Evolutionary conservation across 768 basidiomycete species (phyloP).

Genomic region (Lentinula raphanica): DNA sequence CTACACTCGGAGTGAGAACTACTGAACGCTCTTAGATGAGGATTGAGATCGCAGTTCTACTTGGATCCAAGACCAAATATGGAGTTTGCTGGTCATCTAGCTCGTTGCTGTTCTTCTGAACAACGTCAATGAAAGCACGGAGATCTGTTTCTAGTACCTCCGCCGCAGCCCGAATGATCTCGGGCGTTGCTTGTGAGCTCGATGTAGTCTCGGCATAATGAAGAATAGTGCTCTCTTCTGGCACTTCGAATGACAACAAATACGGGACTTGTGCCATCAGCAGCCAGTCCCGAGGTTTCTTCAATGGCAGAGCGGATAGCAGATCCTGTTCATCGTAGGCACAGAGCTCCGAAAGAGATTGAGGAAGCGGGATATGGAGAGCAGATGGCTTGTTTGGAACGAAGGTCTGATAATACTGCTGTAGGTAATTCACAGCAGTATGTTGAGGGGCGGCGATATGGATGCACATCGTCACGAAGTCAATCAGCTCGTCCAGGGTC

Average conservation of each 20-base stretch:
- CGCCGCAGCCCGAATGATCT: conserved; percentile 15
- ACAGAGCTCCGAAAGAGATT: conserved; percentile 16
- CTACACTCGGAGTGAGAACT: no score
- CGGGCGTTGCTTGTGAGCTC: neutral
- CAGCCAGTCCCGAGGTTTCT: conserved; percentile 20
- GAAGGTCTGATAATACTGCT: conserved; percentile 29
- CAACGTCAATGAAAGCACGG: conserved; percentile 10
- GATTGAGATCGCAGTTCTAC: conserved; percentile 21
- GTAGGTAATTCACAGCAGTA: conserved; percentile 29
- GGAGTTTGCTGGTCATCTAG: conserved; percentile 26
- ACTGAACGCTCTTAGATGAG: conserved; percentile 19
- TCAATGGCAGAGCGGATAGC: conserved; percentile 19
- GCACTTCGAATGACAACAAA: conserved; percentile 21
- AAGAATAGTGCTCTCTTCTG: conserved; percentile 21
- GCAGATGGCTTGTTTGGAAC: conserved; percentile 27
- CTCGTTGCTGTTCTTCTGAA: conserved; percentile 16
- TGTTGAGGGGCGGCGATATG: conserved; percentile 28
- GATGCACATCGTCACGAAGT: conserved; percentile 27
- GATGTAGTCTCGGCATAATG: conserved; percentile 17
- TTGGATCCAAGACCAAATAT: conserved; percentile 24
- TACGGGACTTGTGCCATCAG: conserved; percentile 26
- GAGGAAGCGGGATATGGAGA: conserved; percentile 20
- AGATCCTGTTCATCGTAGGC: conserved; percentile 15
- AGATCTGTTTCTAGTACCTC: conserved; percentile 20
- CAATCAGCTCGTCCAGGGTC: conserved; percentile 22